Evolutionary conservation across 2,329 filamentous ascomycete genomes (phyloP).

Genomic region (Sclerotinia minor): DNA sequence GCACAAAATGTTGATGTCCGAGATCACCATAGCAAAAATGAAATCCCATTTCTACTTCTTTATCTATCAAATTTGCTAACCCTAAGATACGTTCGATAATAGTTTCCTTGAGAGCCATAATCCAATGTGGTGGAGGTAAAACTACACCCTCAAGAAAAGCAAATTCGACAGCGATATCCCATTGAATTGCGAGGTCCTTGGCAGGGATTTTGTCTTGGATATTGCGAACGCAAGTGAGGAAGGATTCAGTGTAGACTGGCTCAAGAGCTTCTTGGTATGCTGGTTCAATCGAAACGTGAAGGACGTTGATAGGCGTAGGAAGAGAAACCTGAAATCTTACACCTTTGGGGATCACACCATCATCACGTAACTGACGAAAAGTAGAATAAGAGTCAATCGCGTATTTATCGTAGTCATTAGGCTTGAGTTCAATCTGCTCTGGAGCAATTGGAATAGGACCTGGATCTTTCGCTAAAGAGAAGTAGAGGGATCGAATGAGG

Average conservation of each 20-base stretch:
- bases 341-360: slow-evolving; percentile 33
- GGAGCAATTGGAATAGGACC: slow-evolving; percentile 20
- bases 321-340: slow-evolving; percentile 43
- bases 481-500: slow-evolving; percentile 21
- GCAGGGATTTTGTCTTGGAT: slow-evolving; percentile 40
- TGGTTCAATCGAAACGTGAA: slow-evolving; percentile 27
- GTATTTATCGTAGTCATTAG: slow-evolving; percentile 35
- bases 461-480: slow-evolving; percentile 16
- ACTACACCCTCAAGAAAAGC: slow-evolving; percentile 34
- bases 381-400: slow-evolving; percentile 38
- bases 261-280: slow-evolving; percentile 37
- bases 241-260: slow-evolving; percentile 37
- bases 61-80: slow-evolving; percentile 41
- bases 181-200: slow-evolving; percentile 41
- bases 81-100: slow-evolving; percentile 42
- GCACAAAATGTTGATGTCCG: slow-evolving; percentile 47
- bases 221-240: slow-evolving; percentile 32
- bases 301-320: slow-evolving; percentile 37
- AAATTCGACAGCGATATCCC: slow-evolving; percentile 38
- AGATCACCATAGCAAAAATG: slow-evolving; percentile 53
- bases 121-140: slow-evolving; percentile 11
- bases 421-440: slow-evolving; percentile 16
- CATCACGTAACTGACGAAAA: slow-evolving; percentile 34
- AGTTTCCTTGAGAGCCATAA: slow-evolving; percentile 39
- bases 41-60: slow-evolving; percentile 46